Conservation (phyloP, 352 stramenopile species). For the Globisporangium paroecandrum region DNA sequence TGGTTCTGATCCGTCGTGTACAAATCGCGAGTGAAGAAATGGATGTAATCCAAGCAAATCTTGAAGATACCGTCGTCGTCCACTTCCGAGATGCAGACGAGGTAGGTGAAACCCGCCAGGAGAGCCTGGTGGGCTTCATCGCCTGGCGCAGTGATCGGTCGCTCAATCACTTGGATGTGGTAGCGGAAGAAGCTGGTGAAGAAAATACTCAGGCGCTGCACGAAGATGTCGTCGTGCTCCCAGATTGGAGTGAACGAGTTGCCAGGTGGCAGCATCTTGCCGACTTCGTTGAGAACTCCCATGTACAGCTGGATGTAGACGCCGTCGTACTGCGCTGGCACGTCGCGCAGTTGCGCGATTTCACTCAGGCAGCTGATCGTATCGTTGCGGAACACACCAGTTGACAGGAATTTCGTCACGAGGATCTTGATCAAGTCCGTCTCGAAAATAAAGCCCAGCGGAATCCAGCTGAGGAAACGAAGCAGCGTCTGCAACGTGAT, state of each 20-base stretch:
- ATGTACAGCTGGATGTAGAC: slow-evolving; percentile 96
- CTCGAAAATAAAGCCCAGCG: slow-evolving; percentile 98
- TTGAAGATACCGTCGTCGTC: slow-evolving; percentile 97
- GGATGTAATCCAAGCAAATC: slow-evolving; percentile 98
- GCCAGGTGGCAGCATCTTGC: slow-evolving; percentile 88
- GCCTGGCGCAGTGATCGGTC: slow-evolving; percentile 55
- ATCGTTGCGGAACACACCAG: slow-evolving; percentile 94
- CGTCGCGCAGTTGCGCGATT: slow-evolving; percentile 93
- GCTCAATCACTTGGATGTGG: slow-evolving; percentile 95
- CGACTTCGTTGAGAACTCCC: slow-evolving; percentile 91
- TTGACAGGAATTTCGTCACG: slow-evolving; percentile 95
- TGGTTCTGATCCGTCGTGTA: slow-evolving; percentile 92
- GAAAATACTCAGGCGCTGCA: slow-evolving; percentile 97
- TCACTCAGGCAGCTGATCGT: slow-evolving; percentile 98
- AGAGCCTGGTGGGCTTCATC: slow-evolving; percentile 91
- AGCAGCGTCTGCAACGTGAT: slow-evolving; percentile 97
- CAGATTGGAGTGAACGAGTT: slow-evolving; percentile 90
- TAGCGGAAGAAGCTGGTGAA: slow-evolving; percentile 94
- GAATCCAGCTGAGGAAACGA: slow-evolving; percentile 98
- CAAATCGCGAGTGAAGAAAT: slow-evolving; percentile 95
- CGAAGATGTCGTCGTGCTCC: slow-evolving; percentile 96
- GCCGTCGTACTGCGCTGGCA: slow-evolving; percentile 90
- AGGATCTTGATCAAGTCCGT: slow-evolving; percentile 95
- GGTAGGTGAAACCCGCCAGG: slow-evolving; percentile 91
- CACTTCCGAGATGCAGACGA: slow-evolving; percentile 90